Evolutionary conservation across 2,329 filamentous ascomycete species (phyloP).

Genomic region (Ilyonectria sp.): DNA sequence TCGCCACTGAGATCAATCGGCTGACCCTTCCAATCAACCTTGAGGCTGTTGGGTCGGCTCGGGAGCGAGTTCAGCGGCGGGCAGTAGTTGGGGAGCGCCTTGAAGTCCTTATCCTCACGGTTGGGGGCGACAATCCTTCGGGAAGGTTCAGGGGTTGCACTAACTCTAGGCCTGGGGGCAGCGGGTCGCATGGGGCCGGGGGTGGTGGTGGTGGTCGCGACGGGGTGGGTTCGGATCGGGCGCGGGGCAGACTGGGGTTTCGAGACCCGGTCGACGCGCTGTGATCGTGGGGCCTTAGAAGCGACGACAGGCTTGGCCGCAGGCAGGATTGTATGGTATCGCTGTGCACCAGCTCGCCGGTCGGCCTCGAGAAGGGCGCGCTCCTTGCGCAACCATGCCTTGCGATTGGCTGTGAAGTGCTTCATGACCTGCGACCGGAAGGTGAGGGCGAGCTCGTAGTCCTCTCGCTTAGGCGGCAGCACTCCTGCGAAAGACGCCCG

Average conservation of each 20-base stretch:
- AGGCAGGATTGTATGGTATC: slow-evolving; percentile 60
- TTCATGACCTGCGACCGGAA: slow-evolving; percentile 69
- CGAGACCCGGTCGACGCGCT: slow-evolving; percentile 53
- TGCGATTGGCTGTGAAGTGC: slow-evolving; percentile 60
- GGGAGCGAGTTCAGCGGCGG: slow-evolving; percentile 79
- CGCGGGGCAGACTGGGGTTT: slow-evolving; percentile 56
- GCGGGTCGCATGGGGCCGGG: slow-evolving; percentile 48
- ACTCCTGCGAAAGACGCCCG: slow-evolving; percentile 59
- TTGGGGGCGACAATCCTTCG: slow-evolving; percentile 73
- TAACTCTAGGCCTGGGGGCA: slow-evolving; percentile 52
- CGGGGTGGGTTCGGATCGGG: slow-evolving; percentile 52
- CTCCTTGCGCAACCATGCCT: slow-evolving; percentile 66
- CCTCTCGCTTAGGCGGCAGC: slow-evolving; percentile 64
- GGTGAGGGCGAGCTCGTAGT: slow-evolving; percentile 68
- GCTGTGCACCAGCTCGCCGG: slow-evolving; percentile 58
- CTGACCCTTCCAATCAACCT: slow-evolving; percentile 90
- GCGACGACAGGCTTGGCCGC: slow-evolving; percentile 54
- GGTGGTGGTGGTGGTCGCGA: slow-evolving; percentile 39
- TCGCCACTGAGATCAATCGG: slow-evolving; percentile 83
- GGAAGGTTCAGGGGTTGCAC: slow-evolving; percentile 65
- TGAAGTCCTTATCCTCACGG: slow-evolving; percentile 87
- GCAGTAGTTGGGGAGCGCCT: slow-evolving; percentile 78
- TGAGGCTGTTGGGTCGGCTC: slow-evolving; percentile 78
- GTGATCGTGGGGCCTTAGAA: slow-evolving; percentile 47
- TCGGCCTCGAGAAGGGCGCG: slow-evolving; percentile 65